A percentile compares a stretch with the other conserved stretches of the same genome.
Conservation (phyloP, 495 filamentous ascomycete genomes). For the Extremus antarcticus region DNA sequence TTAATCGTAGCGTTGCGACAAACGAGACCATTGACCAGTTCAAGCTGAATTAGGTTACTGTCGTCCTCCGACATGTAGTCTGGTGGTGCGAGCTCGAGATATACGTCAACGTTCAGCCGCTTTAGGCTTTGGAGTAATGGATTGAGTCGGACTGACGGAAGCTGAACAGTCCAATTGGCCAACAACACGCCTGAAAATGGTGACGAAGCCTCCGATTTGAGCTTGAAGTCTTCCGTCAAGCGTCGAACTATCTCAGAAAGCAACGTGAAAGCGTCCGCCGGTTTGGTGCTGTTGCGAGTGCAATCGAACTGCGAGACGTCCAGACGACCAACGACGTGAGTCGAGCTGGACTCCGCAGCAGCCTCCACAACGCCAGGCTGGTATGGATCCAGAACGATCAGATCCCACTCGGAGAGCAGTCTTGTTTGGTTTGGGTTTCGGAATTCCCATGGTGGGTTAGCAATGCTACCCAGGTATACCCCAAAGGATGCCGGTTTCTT, state of each 20-base stretch:
- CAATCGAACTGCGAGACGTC: slow-evolving; percentile 28
- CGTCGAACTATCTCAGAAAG: slow-evolving; percentile 25
- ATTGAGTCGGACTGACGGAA: slow-evolving; percentile 26
- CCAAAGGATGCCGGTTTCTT: slow-evolving; percentile 39
- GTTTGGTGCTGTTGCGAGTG: background rate
- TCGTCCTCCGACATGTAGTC: slow-evolving; percentile 36
- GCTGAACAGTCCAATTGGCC: slow-evolving; percentile 38
- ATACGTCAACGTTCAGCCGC: slow-evolving; percentile 36
- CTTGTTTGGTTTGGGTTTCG: slow-evolving; percentile 25
- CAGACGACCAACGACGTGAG: slow-evolving; percentile 34
- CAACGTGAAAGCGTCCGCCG: slow-evolving; percentile 16
- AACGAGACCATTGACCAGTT: slow-evolving; percentile 26
- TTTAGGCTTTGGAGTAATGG: slow-evolving; percentile 31
- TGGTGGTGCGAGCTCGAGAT: slow-evolving; percentile 40
- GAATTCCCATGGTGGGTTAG: slow-evolving; percentile 20
- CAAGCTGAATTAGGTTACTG: slow-evolving; percentile 25
- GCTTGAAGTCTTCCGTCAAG: slow-evolving; percentile 8
- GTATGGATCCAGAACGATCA: slow-evolving; percentile 39
- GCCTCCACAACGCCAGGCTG: slow-evolving; percentile 34
- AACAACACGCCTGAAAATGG: slow-evolving; percentile 38
- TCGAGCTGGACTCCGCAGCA: slow-evolving; percentile 14
- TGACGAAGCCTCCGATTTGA: slow-evolving; percentile 13
- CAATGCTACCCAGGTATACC: slow-evolving; percentile 39
- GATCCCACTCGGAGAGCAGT: slow-evolving; percentile 38
- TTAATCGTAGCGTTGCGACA: slow-evolving; percentile 31